Conservation (phyloP, 352 stramenopile species). For the Pythium brassicae region DNA sequence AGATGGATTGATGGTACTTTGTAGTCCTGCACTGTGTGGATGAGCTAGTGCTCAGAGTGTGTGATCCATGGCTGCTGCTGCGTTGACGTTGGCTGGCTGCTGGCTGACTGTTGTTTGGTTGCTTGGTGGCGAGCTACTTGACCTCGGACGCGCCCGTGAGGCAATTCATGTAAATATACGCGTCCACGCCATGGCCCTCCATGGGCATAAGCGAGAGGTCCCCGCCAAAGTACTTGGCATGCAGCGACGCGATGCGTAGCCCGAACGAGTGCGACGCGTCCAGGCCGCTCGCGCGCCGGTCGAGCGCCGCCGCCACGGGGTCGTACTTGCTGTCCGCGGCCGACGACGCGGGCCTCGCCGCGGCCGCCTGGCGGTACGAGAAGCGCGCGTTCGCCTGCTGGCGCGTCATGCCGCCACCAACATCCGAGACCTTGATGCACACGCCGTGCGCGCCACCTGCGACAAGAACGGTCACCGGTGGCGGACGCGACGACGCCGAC, state of each 20-base stretch:
- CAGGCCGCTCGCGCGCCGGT: slow-evolving; percentile 55
- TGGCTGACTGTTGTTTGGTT: no score
- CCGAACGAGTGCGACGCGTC: slow-evolving; percentile 84
- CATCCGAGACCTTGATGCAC: slow-evolving; percentile 80
- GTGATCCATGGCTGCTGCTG: no score
- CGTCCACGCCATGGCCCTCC: slow-evolving; percentile 97
- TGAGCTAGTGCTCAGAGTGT: no score
- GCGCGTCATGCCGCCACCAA: slow-evolving; percentile 71
- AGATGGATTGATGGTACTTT: no score
- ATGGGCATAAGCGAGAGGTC: slow-evolving; percentile 99
- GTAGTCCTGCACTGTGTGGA: no score
- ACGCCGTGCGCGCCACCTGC: slow-evolving; percentile 63
- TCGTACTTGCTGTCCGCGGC: slow-evolving; percentile 41
- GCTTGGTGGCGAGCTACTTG: slow-evolving; percentile 28
- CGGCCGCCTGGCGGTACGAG: slow-evolving; percentile 48
- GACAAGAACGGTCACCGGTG: slow-evolving; percentile 57
- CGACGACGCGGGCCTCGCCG: slow-evolving; percentile 11
- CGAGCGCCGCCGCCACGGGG: slow-evolving; percentile 62
- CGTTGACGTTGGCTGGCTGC: no score
- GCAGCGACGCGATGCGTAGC: slow-evolving; percentile 89
- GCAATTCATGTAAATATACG: slow-evolving; percentile 88
- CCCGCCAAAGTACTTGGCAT: slow-evolving; percentile 98
- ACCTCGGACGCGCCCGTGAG: slow-evolving; percentile 69
- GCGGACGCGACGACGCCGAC: slow-evolving; percentile 20
- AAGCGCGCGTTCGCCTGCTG: slow-evolving; percentile 63